Evolutionary conservation across 176 grass and related monocot genomes (phyloP), one percentile per base, ranked within the genome.

Genomic region (Pharus latifolius): DNA sequence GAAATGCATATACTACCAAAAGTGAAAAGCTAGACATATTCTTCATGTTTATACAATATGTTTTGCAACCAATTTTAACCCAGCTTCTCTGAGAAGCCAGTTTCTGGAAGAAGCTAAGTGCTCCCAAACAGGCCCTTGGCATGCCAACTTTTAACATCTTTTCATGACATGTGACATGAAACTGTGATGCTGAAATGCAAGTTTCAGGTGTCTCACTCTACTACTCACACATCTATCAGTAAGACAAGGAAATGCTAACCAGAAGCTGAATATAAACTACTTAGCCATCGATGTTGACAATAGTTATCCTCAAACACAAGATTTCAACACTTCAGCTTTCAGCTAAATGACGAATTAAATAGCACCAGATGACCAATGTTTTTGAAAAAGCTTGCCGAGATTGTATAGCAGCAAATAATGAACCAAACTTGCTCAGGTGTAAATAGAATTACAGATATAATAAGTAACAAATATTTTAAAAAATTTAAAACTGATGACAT

Each of bases 191-290:
- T 42, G 20, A 22, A 25, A 51, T 40, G 9, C 30, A 67, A 32
- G 7, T 49, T 49, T 30, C 55, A 49, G 57, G 17, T 55, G 50
- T 9, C 35, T 38, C 9, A 38, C 4, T 38, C 35, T 38, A 38
- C 35, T 5, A 38, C 9, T 38, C 6, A 5, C 35, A 38, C 35
- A 9, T 9, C 35, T 5, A 9, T 9, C 9, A 4, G 8, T n/a
- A 38, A 38, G 35, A 38, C 4, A 38, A 4, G 8, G 35, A 38
- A 38, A 38, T 2, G 32, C 47, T 70, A 79, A 44, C 7, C 20
- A 57, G 57, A 56, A 81, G 22, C 16, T 65, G 10, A 57, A 81
- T 81, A 28, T 38, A 38, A 73, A 57, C 2, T 29, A 28, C 1
- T 9, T 5, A 52, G 43, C 42, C 15, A n/a, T n/a, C n/a, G n/a